Evolutionary conservation across 345 rosid species (phyloP).

Genomic region (Citrus hindsii): DNA sequence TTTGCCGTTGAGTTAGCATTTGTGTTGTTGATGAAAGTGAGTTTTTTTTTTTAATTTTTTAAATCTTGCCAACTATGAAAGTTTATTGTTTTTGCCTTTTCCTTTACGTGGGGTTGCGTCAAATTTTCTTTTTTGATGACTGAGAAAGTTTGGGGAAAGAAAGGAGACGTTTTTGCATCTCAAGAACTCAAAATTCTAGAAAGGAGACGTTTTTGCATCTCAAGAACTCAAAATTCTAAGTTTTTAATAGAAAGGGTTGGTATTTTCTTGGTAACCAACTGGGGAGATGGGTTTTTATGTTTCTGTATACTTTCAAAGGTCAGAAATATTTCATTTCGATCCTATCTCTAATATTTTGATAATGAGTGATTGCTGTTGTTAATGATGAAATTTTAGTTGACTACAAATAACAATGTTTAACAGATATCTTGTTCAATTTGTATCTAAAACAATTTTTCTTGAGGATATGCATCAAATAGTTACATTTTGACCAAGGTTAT

Average conservation of each 20-base stretch:
- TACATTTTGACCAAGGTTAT: neutral
- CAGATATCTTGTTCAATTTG: neutral
- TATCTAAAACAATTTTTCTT: neutral
- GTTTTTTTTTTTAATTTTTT: neutral
- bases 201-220: neutral
- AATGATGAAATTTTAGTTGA: neutral
- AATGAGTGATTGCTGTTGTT: neutral
- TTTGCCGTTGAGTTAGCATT: neutral
- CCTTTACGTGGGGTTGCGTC: neutral
- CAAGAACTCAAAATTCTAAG: neutral
- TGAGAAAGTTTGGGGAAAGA: neutral
- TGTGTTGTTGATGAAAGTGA: neutral
- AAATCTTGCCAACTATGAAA: neutral
- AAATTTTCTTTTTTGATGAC: neutral
- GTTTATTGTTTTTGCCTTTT: neutral
- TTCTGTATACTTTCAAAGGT: neutral
- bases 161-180: neutral
- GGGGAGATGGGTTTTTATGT: neutral
- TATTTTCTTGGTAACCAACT: neutral
- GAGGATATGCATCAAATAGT: neutral
- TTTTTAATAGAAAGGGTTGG: neutral
- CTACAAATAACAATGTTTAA: neutral
- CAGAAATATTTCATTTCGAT: neutral
- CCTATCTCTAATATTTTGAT: neutral
- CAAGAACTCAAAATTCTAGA: neutral